A percentile compares a stretch with the other conserved stretches of the same genome.
phyloP scores from a whole-genome alignment of 352 stramenopile species.

The Phytophthora litchii region DNA sequence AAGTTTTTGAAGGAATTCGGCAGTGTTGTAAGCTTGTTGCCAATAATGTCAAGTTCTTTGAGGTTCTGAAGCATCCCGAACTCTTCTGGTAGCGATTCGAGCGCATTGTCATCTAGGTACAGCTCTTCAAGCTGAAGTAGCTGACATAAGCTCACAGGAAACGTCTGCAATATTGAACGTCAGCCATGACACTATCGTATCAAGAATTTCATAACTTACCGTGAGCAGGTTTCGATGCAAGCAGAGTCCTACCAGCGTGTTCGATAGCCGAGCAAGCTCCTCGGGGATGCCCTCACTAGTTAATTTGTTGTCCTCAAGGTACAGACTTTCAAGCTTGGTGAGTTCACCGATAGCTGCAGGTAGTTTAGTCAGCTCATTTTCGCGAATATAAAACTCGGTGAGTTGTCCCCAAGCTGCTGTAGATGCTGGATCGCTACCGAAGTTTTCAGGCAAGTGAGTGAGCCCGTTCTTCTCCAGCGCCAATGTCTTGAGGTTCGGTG shows the following conservation, averaged over 20 bases:
- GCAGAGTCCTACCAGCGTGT: slow-evolving; percentile 68
- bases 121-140: slow-evolving; percentile 81
- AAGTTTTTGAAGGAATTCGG: slow-evolving; percentile 75
- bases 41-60: slow-evolving; percentile 74
- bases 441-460: slow-evolving; percentile 50
- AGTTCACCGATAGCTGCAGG: slow-evolving; percentile 59
- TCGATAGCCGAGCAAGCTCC: slow-evolving; percentile 47
- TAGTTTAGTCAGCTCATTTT: slow-evolving; percentile 73
- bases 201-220: slow-evolving; percentile 27
- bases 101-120: slow-evolving; percentile 81
- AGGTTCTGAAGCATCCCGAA: slow-evolving; percentile 79
- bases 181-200: background rate
- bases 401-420: slow-evolving; percentile 48
- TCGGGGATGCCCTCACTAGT: slow-evolving; percentile 63
- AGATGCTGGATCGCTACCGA: slow-evolving; percentile 35
- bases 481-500: slow-evolving; percentile 71
- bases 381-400: slow-evolving; percentile 82
- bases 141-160: slow-evolving; percentile 69
- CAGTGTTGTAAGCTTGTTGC: slow-evolving; percentile 70
- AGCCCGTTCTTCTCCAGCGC: slow-evolving; percentile 85
- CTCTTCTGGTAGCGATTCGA: slow-evolving; percentile 72
- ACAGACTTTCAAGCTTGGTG: slow-evolving; percentile 76
- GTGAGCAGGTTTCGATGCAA: slow-evolving; percentile 83
- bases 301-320: slow-evolving; percentile 88
- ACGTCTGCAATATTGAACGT: slow-evolving; percentile 30